Percentiles rank a stretch among this genome's conserved stretches.
Conservation (phyloP, 2,329 filamentous ascomycete species). For the Penicillium sp. region DNA sequence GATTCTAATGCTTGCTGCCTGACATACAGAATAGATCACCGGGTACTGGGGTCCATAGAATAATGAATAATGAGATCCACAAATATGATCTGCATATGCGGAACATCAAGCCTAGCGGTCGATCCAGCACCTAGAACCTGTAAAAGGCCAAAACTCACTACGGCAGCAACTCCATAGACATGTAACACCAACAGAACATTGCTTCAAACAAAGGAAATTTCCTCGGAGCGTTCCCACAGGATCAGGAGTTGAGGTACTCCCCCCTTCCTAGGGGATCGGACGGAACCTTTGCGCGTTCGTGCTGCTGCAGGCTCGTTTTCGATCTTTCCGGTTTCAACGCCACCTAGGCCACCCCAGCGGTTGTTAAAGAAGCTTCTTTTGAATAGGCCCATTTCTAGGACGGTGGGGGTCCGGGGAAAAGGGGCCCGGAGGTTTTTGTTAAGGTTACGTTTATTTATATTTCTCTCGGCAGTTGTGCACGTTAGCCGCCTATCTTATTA, state of each 20-base stretch:
- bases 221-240: not conserved
- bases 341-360: constrained; percentile 20
- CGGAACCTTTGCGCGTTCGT: constrained; percentile 19
- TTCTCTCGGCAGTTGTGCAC: not conserved
- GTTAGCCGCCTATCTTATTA: not conserved
- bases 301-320: constrained; percentile 14
- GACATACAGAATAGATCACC: not conserved
- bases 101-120: constrained; percentile 2
- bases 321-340: constrained; percentile 19
- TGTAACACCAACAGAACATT: not conserved
- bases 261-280: constrained; percentile 2
- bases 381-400: constrained; percentile 10
- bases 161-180: not conserved
- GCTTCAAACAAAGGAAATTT: not conserved
- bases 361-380: constrained; percentile 21
- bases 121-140: not conserved
- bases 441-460: not conserved
- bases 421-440: not conserved
- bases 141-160: not conserved
- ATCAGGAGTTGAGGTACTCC: not conserved
- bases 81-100: constrained; percentile 12
- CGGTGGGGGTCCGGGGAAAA: constrained; percentile 2
- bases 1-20: not conserved
- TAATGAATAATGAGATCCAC: not conserved
- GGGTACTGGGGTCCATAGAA: not conserved